These are phyloP conservation scores for Eimeria necatrix DNA, from an alignment of 169 alveolate genomes.

Conservation along the genomic window DNA sequence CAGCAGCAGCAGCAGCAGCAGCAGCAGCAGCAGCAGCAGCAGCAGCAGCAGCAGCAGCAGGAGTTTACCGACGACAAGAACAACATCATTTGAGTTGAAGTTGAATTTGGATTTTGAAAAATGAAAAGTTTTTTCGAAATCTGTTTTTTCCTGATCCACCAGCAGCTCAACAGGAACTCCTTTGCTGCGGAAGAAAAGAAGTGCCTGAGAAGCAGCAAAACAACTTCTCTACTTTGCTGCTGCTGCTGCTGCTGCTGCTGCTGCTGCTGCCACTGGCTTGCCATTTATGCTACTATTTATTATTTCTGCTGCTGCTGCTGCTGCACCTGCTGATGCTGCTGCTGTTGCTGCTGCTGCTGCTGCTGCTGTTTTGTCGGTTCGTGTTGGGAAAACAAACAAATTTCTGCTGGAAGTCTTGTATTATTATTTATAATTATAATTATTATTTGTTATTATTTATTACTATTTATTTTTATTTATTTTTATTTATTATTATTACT, in stretches of 20 bases:
- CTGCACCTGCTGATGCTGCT: neutral
- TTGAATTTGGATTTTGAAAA: neutral
- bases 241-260: no score
- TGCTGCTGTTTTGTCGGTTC: neutral
- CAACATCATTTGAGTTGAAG: neutral
- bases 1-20: neutral
- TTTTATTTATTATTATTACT: neutral
- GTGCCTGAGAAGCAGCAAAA: neutral
- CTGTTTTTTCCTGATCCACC: neutral
- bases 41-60: neutral
- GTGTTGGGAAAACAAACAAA: neutral
- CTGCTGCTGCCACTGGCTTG: no score
- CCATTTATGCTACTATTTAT: no score
- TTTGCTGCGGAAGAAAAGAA: neutral
- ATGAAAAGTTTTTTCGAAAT: conserved; percentile 1
- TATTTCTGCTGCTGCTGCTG: no score
- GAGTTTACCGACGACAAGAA: neutral
- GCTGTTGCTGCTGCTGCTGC: neutral
- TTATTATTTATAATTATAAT: no score
- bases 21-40: neutral
- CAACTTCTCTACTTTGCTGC: neutral
- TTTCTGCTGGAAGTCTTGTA: neutral
- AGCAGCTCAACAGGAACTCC: conserved; percentile 9
- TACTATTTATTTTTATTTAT: no score
- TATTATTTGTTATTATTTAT: no score